Conservation (phyloP, 768 basidiomycete species). For the Hericium erinaceus region DNA sequence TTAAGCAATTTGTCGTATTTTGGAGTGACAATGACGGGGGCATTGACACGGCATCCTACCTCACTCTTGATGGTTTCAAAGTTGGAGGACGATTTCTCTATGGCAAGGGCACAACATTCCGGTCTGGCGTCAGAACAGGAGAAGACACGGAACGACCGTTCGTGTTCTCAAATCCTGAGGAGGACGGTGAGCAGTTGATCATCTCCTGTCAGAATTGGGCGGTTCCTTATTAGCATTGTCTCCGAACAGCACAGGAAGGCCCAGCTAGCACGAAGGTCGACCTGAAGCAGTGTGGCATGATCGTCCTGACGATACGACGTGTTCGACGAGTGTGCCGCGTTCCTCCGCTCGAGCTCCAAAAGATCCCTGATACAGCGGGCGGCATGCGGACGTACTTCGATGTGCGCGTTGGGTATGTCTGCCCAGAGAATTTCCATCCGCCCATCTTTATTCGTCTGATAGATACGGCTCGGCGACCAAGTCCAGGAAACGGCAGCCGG, state of each 20-base stretch:
- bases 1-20: conserved; percentile 48
- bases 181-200: conserved; percentile 24
- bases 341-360: not conserved
- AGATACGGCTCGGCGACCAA: conserved; percentile 22
- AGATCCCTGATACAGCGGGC: not conserved
- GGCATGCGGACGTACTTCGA: not conserved
- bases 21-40: conserved; percentile 55
- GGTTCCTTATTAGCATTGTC: not conserved
- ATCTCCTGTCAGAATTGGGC: not conserved
- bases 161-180: conserved; percentile 36
- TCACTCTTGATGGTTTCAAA: conserved; percentile 47
- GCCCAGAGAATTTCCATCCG: not conserved
- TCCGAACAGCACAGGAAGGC: not conserved
- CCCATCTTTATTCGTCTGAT: conserved; percentile 38
- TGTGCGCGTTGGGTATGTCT: conserved; percentile 1
- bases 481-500: conserved; percentile 27
- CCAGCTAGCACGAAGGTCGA: not conserved
- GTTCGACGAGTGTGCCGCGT: not conserved
- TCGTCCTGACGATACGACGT: conserved; percentile 2
- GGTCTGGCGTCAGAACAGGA: conserved; percentile 45
- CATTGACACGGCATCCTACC: conserved; percentile 47
- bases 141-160: conserved; percentile 48
- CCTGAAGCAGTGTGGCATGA: conserved; percentile 1
- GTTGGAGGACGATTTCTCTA: conserved; percentile 21
- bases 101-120: conserved; percentile 45